These are phyloP conservation scores for Kuraishia piskuri DNA, from an alignment of 805 yeast species.

Conservation along the genomic window DNA sequence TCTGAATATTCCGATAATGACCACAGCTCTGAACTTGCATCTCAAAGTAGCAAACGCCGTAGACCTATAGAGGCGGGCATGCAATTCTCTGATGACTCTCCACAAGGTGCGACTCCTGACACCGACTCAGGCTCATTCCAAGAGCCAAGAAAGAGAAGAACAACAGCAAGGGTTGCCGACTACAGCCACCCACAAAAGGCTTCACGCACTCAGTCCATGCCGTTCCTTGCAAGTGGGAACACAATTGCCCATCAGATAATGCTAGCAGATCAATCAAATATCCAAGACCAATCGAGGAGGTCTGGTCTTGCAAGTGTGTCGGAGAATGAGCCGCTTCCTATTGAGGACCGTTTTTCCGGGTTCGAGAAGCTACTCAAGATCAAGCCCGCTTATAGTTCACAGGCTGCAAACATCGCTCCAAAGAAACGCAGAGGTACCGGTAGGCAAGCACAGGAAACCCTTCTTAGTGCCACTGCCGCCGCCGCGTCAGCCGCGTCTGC, in stretches of 20 bases:
- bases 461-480: constrained; percentile 18
- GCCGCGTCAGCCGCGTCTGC: constrained; percentile 19
- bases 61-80: not conserved
- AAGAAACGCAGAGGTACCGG: not conserved
- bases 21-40: not conserved
- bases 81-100: not conserved
- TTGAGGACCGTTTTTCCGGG: constrained; percentile 17
- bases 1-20: not conserved
- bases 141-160: not conserved
- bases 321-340: not conserved
- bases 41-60: constrained; percentile 2
- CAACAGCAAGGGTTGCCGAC: not conserved
- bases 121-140: constrained; percentile 2
- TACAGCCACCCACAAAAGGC: constrained; percentile 11
- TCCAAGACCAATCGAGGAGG: constrained; percentile 13
- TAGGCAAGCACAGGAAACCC: constrained; percentile 19
- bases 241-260: constrained; percentile 23
- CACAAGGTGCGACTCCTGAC: not conserved
- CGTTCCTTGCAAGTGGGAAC: constrained; percentile 18
- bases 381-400: not conserved
- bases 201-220: constrained; percentile 26
- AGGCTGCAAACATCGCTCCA: not conserved
- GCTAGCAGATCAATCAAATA: constrained; percentile 17
- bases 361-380: constrained; percentile 14
- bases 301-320: constrained; percentile 11